These are phyloP conservation scores for Phytophthora megakarya DNA, from an alignment of 352 stramenopile species.

Conservation along the genomic window DNA sequence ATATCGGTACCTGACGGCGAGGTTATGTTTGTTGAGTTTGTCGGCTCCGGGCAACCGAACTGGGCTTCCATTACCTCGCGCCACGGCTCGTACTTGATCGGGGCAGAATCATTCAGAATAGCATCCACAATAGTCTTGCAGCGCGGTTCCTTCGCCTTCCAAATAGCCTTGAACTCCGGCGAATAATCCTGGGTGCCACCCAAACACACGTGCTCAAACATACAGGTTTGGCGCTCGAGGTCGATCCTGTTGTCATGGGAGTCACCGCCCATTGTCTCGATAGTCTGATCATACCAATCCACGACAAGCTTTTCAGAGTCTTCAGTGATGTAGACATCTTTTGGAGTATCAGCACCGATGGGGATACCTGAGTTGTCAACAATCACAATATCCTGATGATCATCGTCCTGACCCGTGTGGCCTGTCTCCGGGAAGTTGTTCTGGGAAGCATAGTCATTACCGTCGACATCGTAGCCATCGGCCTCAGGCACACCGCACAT, in stretches of 20 bases:
- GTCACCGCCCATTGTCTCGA: slow-evolving; percentile 40
- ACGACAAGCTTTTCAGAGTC: slow-evolving; percentile 40
- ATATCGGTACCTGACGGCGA: too few species aligned
- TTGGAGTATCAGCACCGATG: slow-evolving; percentile 6
- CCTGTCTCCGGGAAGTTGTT: slow-evolving; percentile 34
- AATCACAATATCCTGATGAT: slow-evolving; percentile 24
- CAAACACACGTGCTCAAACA: slow-evolving; percentile 64
- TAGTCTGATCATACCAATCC: slow-evolving; percentile 54
- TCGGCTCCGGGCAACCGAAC: slow-evolving; percentile 49
- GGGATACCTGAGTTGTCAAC: slow-evolving; percentile 19
- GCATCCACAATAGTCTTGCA: slow-evolving; percentile 57
- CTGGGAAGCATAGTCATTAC: slow-evolving; percentile 23
- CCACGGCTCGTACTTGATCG: slow-evolving; percentile 45
- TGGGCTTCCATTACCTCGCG: slow-evolving; percentile 38
- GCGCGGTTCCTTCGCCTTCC: slow-evolving; percentile 43
- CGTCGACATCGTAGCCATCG: slow-evolving; percentile 10
- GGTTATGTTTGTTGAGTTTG: slow-evolving; percentile 15
- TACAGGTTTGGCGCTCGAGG: slow-evolving; percentile 59
- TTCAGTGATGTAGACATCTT: slow-evolving; percentile 32
- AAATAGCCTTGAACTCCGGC: slow-evolving; percentile 51
- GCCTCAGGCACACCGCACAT: slow-evolving; percentile 23
- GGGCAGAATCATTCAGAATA: slow-evolving; percentile 40
- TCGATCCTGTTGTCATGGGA: slow-evolving; percentile 45
- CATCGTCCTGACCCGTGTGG: slow-evolving; percentile 26
- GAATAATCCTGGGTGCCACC: slow-evolving; percentile 53